These are phyloP conservation scores for Aspergillus ustus DNA, from an alignment of 2,329 filamentous ascomycete species.

Conservation along the genomic window DNA sequence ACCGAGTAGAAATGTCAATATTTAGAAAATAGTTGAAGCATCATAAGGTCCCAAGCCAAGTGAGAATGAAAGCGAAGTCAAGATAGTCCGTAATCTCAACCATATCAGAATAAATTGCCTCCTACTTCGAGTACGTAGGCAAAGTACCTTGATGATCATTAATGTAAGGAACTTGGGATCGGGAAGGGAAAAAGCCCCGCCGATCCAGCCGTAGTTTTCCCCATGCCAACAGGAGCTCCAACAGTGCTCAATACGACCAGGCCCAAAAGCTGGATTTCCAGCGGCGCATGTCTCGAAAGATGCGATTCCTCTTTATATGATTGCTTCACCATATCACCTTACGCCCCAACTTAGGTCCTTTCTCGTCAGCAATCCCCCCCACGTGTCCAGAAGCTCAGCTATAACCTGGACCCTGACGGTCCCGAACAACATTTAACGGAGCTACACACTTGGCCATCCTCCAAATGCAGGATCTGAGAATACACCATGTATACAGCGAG, in stretches of 20 bases:
- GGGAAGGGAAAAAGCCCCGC: slow-evolving; percentile 21
- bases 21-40: no score
- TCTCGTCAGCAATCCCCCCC: slow-evolving; percentile 2
- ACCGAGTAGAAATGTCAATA: no score
- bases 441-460: slow-evolving; percentile 16
- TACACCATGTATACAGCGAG: slow-evolving; percentile 55
- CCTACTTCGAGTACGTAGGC: no score
- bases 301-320: background rate
- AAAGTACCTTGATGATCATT: no score
- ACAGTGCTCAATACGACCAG: background rate
- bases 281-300: background rate
- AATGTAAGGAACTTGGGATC: background rate
- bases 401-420: slow-evolving; percentile 13
- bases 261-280: background rate
- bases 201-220: slow-evolving; percentile 20
- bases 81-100: no score
- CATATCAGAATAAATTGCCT: no score
- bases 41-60: no score
- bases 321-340: background rate
- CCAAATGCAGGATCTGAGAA: slow-evolving; percentile 33
- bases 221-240: slow-evolving; percentile 4
- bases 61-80: no score
- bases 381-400: slow-evolving; percentile 16
- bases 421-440: slow-evolving; percentile 13
- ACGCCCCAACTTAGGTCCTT: background rate